Evolutionary conservation across 148 eudicot genomes (phyloP).

Genomic region (Arctostaphylos glauca): DNA sequence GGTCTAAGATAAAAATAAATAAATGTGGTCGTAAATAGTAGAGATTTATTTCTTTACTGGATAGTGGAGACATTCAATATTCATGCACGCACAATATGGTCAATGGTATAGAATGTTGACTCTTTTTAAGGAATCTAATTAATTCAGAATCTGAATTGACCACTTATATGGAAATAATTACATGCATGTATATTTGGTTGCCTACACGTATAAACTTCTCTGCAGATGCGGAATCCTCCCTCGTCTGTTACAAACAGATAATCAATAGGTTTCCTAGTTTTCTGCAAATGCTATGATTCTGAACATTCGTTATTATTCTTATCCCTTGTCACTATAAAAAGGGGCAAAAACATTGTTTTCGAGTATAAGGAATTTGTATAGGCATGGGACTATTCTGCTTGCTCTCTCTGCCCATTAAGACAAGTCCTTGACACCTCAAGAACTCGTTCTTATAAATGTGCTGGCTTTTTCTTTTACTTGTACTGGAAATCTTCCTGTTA

Average conservation of each 20-base stretch:
- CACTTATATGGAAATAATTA: background rate
- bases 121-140: background rate
- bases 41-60: no score
- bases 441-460: background rate
- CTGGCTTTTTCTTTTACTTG: background rate
- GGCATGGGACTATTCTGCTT: background rate
- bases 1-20: no score
- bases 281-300: background rate
- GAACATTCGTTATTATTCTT: background rate
- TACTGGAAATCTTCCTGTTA: background rate
- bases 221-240: background rate
- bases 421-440: background rate
- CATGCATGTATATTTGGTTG: background rate
- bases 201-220: background rate
- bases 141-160: background rate
- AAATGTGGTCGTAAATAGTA: no score
- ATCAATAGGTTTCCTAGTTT: background rate
- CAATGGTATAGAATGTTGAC: no score
- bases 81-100: no score
- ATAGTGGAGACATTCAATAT: no score
- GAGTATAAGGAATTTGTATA: background rate
- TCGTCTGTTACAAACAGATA: background rate
- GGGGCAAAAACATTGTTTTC: background rate
- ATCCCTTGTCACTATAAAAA: background rate
- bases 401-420: background rate